These are phyloP conservation scores for Arthrobotrys musiformis DNA, from an alignment of 2,329 filamentous ascomycete species.

Conservation along the genomic window DNA sequence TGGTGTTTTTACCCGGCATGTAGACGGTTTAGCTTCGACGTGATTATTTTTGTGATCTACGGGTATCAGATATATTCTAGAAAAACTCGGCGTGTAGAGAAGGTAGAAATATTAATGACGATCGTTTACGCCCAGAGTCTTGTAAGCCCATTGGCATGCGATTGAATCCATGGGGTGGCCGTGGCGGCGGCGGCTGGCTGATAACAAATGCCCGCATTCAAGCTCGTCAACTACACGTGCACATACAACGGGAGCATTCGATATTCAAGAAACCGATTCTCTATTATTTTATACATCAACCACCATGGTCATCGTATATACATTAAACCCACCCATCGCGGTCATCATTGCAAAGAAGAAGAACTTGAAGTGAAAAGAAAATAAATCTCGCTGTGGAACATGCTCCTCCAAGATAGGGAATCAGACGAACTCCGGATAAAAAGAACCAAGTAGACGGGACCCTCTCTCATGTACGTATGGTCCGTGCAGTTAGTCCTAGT, in stretches of 20 bases:
- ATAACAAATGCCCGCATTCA: too few relatives aligned
- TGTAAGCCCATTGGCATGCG: background rate
- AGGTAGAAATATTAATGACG: slow-evolving; percentile 6
- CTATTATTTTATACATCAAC: background rate
- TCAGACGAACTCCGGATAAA: slow-evolving; percentile 43
- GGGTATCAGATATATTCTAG: slow-evolving; percentile 4
- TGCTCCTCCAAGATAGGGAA: background rate
- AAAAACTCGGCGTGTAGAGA: slow-evolving; percentile 9
- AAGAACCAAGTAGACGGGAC: background rate
- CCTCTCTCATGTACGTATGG: background rate
- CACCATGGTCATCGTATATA: background rate
- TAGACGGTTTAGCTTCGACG: background rate
- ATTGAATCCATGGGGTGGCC: background rate
- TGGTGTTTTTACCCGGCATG: slow-evolving; percentile 12
- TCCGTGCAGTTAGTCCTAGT: background rate
- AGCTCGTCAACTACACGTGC: too few relatives aligned
- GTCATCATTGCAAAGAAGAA: background rate
- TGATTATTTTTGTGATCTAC: background rate
- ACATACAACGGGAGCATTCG: too few relatives aligned
- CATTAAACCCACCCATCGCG: background rate
- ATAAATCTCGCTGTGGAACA: background rate
- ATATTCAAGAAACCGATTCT: too few relatives aligned
- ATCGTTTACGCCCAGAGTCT: slow-evolving; percentile 1
- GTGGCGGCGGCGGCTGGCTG: background rate
- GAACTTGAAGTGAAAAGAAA: background rate